Evolutionary conservation across 2,329 filamentous ascomycete species (phyloP).

Genomic region (Phyllosticta citriasiana): DNA sequence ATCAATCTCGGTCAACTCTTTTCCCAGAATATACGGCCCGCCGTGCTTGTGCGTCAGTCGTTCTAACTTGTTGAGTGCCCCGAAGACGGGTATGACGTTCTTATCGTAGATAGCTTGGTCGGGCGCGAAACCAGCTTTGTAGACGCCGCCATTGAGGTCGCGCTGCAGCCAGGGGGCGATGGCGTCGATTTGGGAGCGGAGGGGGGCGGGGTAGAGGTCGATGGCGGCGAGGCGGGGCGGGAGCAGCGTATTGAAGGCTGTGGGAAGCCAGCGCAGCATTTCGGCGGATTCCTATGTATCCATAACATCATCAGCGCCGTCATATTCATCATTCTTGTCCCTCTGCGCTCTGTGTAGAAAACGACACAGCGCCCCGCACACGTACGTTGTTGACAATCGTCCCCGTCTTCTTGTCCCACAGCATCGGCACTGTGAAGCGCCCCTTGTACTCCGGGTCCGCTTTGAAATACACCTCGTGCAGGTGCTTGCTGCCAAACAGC

Average conservation of each 20-base stretch:
- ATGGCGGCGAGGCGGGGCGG: constrained; percentile 32
- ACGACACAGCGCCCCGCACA: not conserved
- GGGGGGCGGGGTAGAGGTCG: constrained; percentile 43
- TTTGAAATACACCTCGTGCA: constrained; percentile 54
- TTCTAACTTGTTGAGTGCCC: constrained; percentile 50
- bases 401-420: constrained; percentile 51
- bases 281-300: constrained; percentile 42
- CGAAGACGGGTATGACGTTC: constrained; percentile 46
- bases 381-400: constrained; percentile 48
- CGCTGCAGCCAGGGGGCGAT: constrained; percentile 45
- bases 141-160: constrained; percentile 50
- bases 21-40: constrained; percentile 48
- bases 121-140: constrained; percentile 50
- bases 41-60: constrained; percentile 34
- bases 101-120: constrained; percentile 47
- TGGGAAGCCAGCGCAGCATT: constrained; percentile 48
- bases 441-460: constrained; percentile 52
- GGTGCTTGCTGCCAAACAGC: constrained; percentile 47
- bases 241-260: constrained; percentile 43
- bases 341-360: not conserved
- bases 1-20: constrained; percentile 49
- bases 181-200: constrained; percentile 42
- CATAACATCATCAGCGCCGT: no score
- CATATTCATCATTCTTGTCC: no score
- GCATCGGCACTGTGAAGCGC: constrained; percentile 49